Evolutionary conservation across 2,329 filamentous ascomycete genomes (phyloP), one percentile per base, ranked within the genome.

Genomic region (Emmonsia crescens): DNA sequence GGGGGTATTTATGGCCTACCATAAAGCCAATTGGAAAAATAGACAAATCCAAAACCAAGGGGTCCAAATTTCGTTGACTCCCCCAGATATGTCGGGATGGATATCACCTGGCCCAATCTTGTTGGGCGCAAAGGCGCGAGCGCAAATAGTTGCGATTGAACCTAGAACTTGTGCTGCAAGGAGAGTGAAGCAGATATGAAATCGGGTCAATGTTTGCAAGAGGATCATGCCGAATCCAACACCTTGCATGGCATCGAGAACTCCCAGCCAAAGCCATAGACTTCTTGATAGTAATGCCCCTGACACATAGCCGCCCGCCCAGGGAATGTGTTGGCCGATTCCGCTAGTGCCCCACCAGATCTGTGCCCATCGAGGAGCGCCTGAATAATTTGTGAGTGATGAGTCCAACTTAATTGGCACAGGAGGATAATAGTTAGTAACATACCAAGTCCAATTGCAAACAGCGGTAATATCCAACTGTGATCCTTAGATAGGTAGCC

Each of bases 161-260:
- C 85, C 85, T 27, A 88, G 69, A 9, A 86, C 79, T 72, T 88
- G 85, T 2, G 84, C 84, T 1, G 75, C 78, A 40, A 64, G 63
- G 14, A 64, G 61, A 5, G 63, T 61, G 21, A 64, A 64, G 29
- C 63, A 79, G 61, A 87, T 84, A 68, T 88, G 85, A 70, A 86
- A 79, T 24, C 85, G 76, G 0, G 85, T 87, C 65, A 86, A 72
- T 0, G 85, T 87, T 69, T 86, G 83, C 49, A 88, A 73, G 4
- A 88, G 75, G 59, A 88, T 83, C 84, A 87, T 88, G 60, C 85
- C 85, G 60, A 88, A 82, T 1, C 85, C 85, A 1, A 87, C 81
- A 46, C 84, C 84, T 70, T 88, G 85, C 6, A 88, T 74, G 10
- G 83, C 79, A 66, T 88, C 85, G 10, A 88, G 76, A 4, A 87